Evolutionary conservation across 768 basidiomycete genomes (phyloP).

Genomic region (Lepiota venenata): DNA sequence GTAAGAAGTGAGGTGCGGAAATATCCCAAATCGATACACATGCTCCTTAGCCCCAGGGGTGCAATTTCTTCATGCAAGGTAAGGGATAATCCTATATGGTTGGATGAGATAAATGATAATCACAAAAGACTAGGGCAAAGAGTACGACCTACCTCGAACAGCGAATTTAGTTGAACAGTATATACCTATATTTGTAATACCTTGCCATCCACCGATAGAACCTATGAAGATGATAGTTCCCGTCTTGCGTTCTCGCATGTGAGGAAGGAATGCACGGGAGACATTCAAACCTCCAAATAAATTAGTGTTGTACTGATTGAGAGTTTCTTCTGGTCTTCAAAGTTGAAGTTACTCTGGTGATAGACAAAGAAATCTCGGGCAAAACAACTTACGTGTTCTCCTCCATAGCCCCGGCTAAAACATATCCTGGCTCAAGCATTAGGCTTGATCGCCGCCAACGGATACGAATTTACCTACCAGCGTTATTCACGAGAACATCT

Average conservation of each 20-base stretch:
- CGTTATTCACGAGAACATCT: conserved; percentile 47
- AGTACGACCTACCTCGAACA: conserved; percentile 23
- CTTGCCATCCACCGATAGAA: conserved; percentile 39
- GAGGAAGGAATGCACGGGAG: conserved; percentile 43
- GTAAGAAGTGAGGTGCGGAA: conserved; percentile 34
- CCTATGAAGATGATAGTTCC: conserved; percentile 44
- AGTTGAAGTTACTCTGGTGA: background rate
- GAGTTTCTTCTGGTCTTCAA: conserved; percentile 37
- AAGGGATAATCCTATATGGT: conserved; percentile 24
- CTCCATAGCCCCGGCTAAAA: conserved; percentile 31
- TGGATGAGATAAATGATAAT: background rate
- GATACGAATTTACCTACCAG: conserved; percentile 20
- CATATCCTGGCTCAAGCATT: conserved; percentile 24
- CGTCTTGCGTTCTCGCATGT: conserved; percentile 38
- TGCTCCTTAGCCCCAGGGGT: conserved; percentile 33
- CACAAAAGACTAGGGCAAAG: background rate
- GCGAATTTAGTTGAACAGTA: conserved; percentile 39
- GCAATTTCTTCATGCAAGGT: conserved; percentile 33
- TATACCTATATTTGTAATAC: conserved; percentile 29
- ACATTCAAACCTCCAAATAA: conserved; percentile 44
- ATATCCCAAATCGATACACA: conserved; percentile 37
- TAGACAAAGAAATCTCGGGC: background rate
- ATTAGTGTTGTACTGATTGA: conserved; percentile 37
- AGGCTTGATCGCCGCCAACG: too few relatives aligned
- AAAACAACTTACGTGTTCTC: conserved; percentile 27